A percentile compares a stretch with the other conserved stretches of the same genome.
phyloP scores from a whole-genome alignment of 805 yeast genomes.

The Nakazawaea holstii region DNA sequence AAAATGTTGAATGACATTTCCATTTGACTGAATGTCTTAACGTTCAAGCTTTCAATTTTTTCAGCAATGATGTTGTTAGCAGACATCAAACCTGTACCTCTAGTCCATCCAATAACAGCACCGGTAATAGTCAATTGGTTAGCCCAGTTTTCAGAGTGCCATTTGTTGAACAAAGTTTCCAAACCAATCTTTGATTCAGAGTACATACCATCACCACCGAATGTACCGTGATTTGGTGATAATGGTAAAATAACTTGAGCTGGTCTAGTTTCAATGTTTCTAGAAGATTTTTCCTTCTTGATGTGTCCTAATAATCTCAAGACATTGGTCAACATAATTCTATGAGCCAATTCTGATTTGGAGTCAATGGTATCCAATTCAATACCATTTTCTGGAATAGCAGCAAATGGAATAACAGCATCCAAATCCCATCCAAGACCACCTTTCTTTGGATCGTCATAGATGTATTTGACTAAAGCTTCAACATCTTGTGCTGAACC shows the following conservation, averaged over 20 bases:
- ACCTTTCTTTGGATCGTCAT: slow-evolving; percentile 74
- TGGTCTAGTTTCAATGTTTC: slow-evolving; percentile 88
- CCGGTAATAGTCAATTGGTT: slow-evolving; percentile 94
- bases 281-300: slow-evolving; percentile 72
- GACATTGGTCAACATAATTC: slow-evolving; percentile 96
- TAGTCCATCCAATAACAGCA: slow-evolving; percentile 99
- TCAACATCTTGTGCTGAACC: slow-evolving; percentile 94
- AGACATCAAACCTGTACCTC: slow-evolving; percentile 99
- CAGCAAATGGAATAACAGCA: slow-evolving; percentile 95
- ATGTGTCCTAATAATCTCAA: slow-evolving; percentile 89
- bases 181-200: slow-evolving; percentile 94
- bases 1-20: slow-evolving; percentile 99
- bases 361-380: slow-evolving; percentile 92
- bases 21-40: slow-evolving; percentile 95
- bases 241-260: slow-evolving; percentile 96
- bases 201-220: slow-evolving; percentile 97
- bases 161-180: slow-evolving; percentile 96
- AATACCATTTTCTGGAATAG: slow-evolving; percentile 97
- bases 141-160: slow-evolving; percentile 98
- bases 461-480: slow-evolving; percentile 78
- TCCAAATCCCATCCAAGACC: slow-evolving; percentile 98
- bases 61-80: slow-evolving; percentile 97
- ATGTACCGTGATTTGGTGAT: slow-evolving; percentile 98
- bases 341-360: slow-evolving; percentile 94
- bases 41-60: slow-evolving; percentile 93